Evolutionary conservation across 306 rosid genomes (phyloP), one percentile per base, ranked within the genome.

Genomic region (Dicorynia guianensis): DNA sequence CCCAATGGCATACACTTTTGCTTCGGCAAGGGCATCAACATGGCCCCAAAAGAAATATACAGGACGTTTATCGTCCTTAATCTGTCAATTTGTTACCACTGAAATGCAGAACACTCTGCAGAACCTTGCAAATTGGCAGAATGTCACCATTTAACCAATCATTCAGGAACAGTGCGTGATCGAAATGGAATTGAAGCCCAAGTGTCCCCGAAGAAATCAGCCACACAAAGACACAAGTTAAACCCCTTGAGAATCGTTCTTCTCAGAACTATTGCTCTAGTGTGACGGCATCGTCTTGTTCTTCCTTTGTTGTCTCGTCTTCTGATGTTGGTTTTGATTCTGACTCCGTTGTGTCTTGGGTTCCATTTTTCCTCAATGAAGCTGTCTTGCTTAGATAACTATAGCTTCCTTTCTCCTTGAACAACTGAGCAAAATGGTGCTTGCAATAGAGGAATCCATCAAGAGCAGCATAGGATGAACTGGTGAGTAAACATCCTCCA

Each of bases 341-440:
- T 0, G 53, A 34, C 1, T 43, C 85, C 0, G 64, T 4, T 19
- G 67, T 81, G 38, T 9, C 58, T 4, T 39, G 72, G 3, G 1
- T 15, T 59, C 36, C 85, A 43, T 57, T 83, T 48, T 75, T 91
- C 88, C 55, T 91, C 73, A 87, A 0, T 2, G 97, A 87, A 84
- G 95, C 79, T n/a, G 85, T 66, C 77, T 79, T 79, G 74, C 74
- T 74, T 38, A 89, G 84, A 70, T 89, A 82, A 20, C 66, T 87
- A 50, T 91, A 91, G 82, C 93, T 84, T 2, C 97, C 97, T 83
- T 87, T 91, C 78, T 88, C 94, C 85, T 85, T 91, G 87, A 87
- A 91, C 82, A 91, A 42, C 65, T 91, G 97, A 30, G 97, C 74
- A 78, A 91, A 91, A 76, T 91, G 97, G 4, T 72, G 94, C 72